Evolutionary conservation across 2,329 filamentous ascomycete species (phyloP).

Genomic region (Fusarium mexicanum): DNA sequence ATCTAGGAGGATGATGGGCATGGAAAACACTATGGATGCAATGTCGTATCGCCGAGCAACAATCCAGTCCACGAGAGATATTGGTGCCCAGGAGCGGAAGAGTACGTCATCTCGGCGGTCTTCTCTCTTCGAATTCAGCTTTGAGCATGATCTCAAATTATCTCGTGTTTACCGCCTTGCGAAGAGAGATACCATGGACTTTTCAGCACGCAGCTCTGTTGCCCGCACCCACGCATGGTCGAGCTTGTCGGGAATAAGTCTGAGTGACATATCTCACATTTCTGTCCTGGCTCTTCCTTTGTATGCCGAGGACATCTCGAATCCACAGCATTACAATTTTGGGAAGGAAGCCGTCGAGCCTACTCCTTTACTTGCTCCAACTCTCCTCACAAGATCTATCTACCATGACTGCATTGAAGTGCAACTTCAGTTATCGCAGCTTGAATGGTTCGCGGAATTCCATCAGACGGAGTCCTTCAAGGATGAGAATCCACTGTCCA

Average conservation of each 20-base stretch:
- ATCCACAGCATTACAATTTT: not conserved
- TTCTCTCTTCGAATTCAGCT: not conserved
- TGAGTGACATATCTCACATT: not conserved
- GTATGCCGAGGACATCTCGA: not conserved
- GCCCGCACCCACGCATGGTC: not conserved
- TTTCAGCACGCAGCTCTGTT: not conserved
- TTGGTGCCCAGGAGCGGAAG: rapidly evolving
- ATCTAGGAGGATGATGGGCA: not conserved
- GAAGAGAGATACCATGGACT: not conserved
- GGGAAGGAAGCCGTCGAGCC: rapidly evolving
- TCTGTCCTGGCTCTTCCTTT: not conserved
- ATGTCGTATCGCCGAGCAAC: not conserved
- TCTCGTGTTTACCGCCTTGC: not conserved
- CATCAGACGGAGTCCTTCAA: rapidly evolving
- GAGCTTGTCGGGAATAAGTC: rapidly evolving
- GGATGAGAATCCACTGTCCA: not conserved
- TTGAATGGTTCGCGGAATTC: rapidly evolving
- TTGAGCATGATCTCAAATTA: not conserved
- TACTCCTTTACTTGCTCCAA: not conserved
- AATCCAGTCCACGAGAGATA: not conserved
- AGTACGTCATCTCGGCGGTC: rapidly evolving
- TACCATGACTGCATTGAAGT: not conserved
- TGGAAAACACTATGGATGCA: not conserved
- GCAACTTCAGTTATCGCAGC: not conserved
- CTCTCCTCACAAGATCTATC: not conserved